Percentiles rank a stretch among this genome's conserved stretches.
Conservation (phyloP, 208 protist genomes). For the Trypanosoma mega region DNA sequence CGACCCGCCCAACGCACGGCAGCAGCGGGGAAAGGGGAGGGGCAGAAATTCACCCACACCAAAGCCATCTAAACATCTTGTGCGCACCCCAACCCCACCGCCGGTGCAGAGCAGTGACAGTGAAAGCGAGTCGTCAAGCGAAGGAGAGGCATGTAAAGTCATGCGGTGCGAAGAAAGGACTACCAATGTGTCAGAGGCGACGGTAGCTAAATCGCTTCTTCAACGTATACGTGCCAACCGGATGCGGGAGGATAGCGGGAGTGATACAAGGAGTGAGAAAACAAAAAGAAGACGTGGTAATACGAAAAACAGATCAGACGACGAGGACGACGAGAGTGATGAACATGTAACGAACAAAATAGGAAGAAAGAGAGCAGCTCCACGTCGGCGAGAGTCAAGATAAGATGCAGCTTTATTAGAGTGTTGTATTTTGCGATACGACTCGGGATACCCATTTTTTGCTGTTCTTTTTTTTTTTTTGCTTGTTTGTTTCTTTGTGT, state of each 20-base stretch:
- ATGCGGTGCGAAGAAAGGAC: not conserved
- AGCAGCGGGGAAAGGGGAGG: not conserved
- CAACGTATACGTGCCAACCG: constrained; percentile 1
- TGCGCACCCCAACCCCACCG: not conserved
- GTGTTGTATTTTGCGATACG: constrained; percentile 6
- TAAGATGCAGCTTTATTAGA: no score
- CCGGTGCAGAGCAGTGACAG: not conserved
- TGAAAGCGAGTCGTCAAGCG: not conserved
- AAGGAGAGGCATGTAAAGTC: not conserved
- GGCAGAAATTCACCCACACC: no score
- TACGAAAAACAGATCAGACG: not conserved
- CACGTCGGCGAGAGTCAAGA: not conserved
- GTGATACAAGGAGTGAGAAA: no score
- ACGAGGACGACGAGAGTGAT: not conserved
- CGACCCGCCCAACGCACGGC: not conserved
- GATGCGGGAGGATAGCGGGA: not conserved
- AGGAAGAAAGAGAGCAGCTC: not conserved
- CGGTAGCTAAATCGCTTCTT: constrained; percentile 6
- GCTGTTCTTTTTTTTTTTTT: constrained; percentile 17
- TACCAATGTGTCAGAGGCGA: not conserved
- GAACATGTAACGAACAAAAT: not conserved
- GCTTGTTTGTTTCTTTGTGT: not conserved
- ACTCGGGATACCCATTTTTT: constrained; percentile 10
- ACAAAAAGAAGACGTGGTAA: not conserved
- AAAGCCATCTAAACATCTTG: no score